Conservation (phyloP, 2,329 filamentous ascomycete species). For the Ciborinia camelliae region DNA sequence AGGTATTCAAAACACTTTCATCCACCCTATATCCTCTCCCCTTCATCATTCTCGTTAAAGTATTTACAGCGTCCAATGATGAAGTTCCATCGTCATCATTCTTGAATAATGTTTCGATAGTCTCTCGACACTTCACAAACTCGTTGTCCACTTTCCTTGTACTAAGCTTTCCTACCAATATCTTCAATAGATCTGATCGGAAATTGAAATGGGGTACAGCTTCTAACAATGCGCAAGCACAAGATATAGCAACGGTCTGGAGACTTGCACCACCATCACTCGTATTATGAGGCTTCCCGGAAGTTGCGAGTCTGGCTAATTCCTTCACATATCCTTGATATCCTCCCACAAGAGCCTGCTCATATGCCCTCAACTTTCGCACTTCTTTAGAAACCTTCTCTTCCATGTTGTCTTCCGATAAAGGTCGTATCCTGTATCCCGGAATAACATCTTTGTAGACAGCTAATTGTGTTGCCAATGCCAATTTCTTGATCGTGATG, state of each 20-base stretch:
- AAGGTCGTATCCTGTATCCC: slow-evolving; percentile 86
- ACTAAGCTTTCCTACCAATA: slow-evolving; percentile 80
- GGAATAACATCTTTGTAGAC: slow-evolving; percentile 96
- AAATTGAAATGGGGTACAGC: slow-evolving; percentile 97
- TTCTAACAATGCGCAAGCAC: slow-evolving; percentile 75
- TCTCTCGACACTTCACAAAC: slow-evolving; percentile 71
- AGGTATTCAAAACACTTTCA: slow-evolving; percentile 83
- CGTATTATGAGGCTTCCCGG: slow-evolving; percentile 41
- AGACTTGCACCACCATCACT: slow-evolving; percentile 49
- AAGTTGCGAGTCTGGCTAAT: slow-evolving; percentile 65
- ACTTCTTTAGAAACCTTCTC: slow-evolving; percentile 92
- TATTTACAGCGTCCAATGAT: slow-evolving; percentile 78
- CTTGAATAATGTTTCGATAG: slow-evolving; percentile 76
- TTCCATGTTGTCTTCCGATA: slow-evolving; percentile 68
- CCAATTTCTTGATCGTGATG: slow-evolving; percentile 76
- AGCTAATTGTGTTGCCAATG: slow-evolving; percentile 79
- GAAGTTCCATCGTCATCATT: slow-evolving; percentile 88
- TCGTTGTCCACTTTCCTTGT: slow-evolving; percentile 67
- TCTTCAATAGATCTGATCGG: slow-evolving; percentile 79
- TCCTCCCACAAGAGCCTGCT: slow-evolving; percentile 78
- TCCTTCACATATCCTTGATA: slow-evolving; percentile 84
- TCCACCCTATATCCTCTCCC: slow-evolving; percentile 77
- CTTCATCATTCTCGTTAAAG: slow-evolving; percentile 91
- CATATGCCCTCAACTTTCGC: slow-evolving; percentile 74
- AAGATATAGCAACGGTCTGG: slow-evolving; percentile 75